Evolutionary conservation across 169 alveolate species (phyloP), one percentile per base, ranked within the genome.

Genomic region (Perkinsus marinus): DNA sequence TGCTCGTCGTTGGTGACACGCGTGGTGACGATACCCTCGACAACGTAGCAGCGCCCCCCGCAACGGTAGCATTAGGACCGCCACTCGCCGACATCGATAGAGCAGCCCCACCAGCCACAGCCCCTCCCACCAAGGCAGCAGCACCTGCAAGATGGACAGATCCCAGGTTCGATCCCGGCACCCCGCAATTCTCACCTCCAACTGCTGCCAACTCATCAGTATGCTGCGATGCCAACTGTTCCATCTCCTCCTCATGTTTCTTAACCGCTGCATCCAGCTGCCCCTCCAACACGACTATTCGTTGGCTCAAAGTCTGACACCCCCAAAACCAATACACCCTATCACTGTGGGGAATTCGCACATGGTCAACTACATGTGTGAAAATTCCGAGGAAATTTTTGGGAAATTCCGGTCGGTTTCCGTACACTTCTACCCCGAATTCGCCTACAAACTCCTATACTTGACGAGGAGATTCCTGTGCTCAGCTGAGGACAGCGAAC

Each of bases 191-290:
- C 3, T 10, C 10, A 90, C 41, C 39, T 7, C 69, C 68, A 16
- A 17, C 46, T 0, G 89, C 90, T 46, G 90, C 38, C 69, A 57
- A 16, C 34, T 57, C 79, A 6, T 39, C 91, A 30, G 90, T 36
- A 37, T 79, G 91, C 91, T 93, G 93, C 17, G 39, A 90, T 38
- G 43, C 89, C 46, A 93, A 39, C 57, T 79, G 43, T 68, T 94
- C 94, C 68, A 92, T 93, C 92, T 93, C 95, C 22, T 90, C 94
- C 69, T 93, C 94, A 68, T 95, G 91, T 37, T 90, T 92, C 92
- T 94, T 95, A 36, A 94, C 22, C 95, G 95, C 91, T 95, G 96
- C 90, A 95, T 47, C 46, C 92, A 95, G 91, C 93, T 92, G 68
- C 68, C 94, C 93, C 93, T 96, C 96, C 79, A 57, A 26, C 26